Evolutionary conservation across 2,329 filamentous ascomycete species (phyloP), one percentile per base, ranked within the genome.

Genomic region (Verticillium klebahnii): DNA sequence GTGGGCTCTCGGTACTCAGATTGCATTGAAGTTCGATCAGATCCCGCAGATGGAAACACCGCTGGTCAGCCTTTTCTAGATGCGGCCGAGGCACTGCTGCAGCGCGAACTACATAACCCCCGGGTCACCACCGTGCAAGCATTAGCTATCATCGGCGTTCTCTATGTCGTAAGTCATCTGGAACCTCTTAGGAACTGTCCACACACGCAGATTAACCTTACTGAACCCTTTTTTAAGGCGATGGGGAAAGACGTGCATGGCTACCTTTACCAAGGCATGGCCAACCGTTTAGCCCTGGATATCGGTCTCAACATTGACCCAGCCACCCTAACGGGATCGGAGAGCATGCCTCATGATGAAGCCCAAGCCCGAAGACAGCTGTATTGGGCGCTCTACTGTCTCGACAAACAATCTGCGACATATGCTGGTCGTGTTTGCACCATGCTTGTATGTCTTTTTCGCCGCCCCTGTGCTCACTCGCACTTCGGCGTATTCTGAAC

Each of bases 221-320:
- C 15, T 32, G 15, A n/a, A 56, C 57, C 23, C 67, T 23, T 6
- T 9, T 2, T 12, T 5, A 17, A 76, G 73, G 70, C 73, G 6
- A 70, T 70, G 12, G 74, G 74, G 2, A 68, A 68, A 5, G 74
- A 76, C 63, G 73, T 74, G 3, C 69, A 72, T 1, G 71, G 73
- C 2, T 75, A 73, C 73, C 68, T 75, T 9, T 69, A 74, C 52
- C 71, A 74, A n/a, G 74, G 74, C 1, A 75, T 76, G 70, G 75
- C 75, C 1, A 71, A 65, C 57, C 69, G 73, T 3, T 60, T 77
- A 14, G 70, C 69, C 11, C 67, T 76, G 0, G 75, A 77, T 34
- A 74, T 77, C 73, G 75, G 75, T 1, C 63, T 77, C 0, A 75
- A 77, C 32, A 65, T 75, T 14, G 74, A 77, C 32, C 67, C 71